A percentile compares a stretch with the other conserved stretches of the same genome.
Conservation (phyloP, 441 rosid species). For the Omphalea diandra region DNA sequence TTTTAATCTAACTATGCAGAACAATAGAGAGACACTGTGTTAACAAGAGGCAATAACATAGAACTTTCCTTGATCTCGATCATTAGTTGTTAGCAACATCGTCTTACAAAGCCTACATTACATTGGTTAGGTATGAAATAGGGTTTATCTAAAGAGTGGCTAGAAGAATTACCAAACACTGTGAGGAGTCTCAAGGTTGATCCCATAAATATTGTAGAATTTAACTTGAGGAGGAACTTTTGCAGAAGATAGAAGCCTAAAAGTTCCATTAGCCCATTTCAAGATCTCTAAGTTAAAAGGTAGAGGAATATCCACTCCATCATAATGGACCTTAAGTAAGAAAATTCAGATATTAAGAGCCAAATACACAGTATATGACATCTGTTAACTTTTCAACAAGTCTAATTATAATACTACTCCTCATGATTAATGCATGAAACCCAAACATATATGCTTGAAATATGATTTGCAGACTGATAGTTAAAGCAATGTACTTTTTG, state of each 20-base stretch:
- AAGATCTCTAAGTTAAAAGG: slow-evolving; percentile 86
- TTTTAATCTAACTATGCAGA: not conserved
- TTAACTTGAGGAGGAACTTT: slow-evolving; percentile 83
- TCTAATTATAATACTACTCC: not conserved
- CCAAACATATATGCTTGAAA: not conserved
- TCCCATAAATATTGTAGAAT: slow-evolving; percentile 90
- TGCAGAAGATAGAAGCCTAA: slow-evolving; percentile 46
- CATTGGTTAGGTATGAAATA: not conserved
- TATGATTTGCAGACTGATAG: not conserved
- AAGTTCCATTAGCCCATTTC: slow-evolving; percentile 83
- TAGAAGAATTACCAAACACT: slow-evolving; percentile 70
- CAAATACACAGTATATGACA: not conserved
- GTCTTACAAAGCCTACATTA: not conserved
- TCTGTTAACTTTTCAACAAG: not conserved
- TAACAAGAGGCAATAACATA: not conserved
- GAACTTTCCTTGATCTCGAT: not conserved
- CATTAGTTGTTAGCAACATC: slow-evolving; percentile 4
- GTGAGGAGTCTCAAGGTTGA: slow-evolving; percentile 81
- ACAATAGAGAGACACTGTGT: too few species aligned
- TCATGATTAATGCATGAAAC: not conserved
- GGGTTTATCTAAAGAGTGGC: not conserved
- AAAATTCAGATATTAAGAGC: slow-evolving; percentile 3
- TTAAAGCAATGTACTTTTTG: not conserved
- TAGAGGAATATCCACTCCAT: slow-evolving; percentile 62
- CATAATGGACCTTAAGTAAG: slow-evolving; percentile 55